These are phyloP conservation scores for Cladosporium halotolerans DNA, from an alignment of 2,329 filamentous ascomycete genomes.

Conservation along the genomic window DNA sequence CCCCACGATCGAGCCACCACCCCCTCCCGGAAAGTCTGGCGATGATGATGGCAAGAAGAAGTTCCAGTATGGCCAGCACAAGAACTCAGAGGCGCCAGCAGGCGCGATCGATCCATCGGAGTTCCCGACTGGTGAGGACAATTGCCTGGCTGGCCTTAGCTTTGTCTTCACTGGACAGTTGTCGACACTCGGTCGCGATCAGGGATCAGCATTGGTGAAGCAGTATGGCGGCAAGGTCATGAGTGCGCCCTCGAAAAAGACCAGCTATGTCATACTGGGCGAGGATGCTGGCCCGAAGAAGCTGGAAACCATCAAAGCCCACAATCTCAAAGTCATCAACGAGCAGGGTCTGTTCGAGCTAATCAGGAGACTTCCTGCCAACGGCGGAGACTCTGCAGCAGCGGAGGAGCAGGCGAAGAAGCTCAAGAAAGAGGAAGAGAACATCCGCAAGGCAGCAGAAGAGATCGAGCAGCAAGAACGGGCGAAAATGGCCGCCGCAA, in stretches of 20 bases:
- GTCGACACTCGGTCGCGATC: conserved; percentile 72
- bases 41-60: conserved; percentile 55
- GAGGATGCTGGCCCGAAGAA: conserved; percentile 91
- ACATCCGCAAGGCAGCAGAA: conserved; percentile 69
- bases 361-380: conserved; percentile 72
- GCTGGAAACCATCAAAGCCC: conserved; percentile 72
- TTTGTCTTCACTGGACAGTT: conserved; percentile 96
- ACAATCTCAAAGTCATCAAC: conserved; percentile 84
- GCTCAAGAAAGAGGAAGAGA: conserved; percentile 75
- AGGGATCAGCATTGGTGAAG: conserved; percentile 81
- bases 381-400: conserved; percentile 81
- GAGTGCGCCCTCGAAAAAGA: conserved; percentile 79
- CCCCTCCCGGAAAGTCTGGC: conserved; percentile 61
- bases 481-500: conserved; percentile 33
- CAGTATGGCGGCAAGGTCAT: conserved; percentile 91
- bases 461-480: conserved; percentile 79
- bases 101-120: conserved; percentile 60
- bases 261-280: conserved; percentile 86
- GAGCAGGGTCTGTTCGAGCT: conserved; percentile 87
- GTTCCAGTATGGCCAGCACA: conserved; percentile 64
- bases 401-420: conserved; percentile 82
- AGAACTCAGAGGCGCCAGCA: conserved; percentile 50
- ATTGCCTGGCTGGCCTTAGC: conserved; percentile 79
- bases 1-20: conserved; percentile 72
- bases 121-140: conserved; percentile 74